phyloP scores from a whole-genome alignment of 176 grass and related monocot genomes.

The Cymbopogon citratus region DNA sequence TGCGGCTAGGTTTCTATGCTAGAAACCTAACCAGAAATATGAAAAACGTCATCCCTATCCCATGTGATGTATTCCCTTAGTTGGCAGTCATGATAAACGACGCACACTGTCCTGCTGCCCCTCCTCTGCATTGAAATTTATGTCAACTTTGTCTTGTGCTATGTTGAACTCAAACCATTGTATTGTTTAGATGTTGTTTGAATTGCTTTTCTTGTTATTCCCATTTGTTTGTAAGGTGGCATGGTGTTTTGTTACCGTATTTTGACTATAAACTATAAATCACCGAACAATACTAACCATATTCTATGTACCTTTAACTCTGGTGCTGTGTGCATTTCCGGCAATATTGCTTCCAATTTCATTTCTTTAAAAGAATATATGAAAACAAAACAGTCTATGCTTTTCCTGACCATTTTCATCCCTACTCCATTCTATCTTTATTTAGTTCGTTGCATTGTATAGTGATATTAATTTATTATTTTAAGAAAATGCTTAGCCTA shows the following conservation, averaged over 20 bases:
- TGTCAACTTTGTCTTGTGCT: not conserved
- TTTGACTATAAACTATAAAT: not conserved
- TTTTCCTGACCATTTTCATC: not conserved
- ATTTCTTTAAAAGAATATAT: not conserved
- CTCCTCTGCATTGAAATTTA: not conserved
- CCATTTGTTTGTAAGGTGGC: not conserved
- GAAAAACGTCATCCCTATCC: not conserved
- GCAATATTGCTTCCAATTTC: not conserved
- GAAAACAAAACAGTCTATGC: not conserved
- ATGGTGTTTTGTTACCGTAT: not conserved
- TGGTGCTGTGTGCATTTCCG: not conserved
- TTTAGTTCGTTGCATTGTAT: slow-evolving; percentile 5
- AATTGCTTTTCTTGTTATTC: not conserved
- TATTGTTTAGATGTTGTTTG: not conserved
- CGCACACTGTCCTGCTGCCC: not conserved
- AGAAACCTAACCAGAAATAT: too few species aligned
- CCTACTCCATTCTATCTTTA: slow-evolving; percentile 1
- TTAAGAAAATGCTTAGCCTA: slow-evolving; percentile 6
- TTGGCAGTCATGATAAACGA: not conserved
- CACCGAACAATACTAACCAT: not conserved
- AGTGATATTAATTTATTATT: not conserved
- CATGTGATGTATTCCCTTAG: not conserved
- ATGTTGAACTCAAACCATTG: not conserved
- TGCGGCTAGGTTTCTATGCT: too few species aligned
- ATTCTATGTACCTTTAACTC: not conserved